phyloP scores from a whole-genome alignment of 805 yeast genomes.

The Lipomyces anomalus region DNA sequence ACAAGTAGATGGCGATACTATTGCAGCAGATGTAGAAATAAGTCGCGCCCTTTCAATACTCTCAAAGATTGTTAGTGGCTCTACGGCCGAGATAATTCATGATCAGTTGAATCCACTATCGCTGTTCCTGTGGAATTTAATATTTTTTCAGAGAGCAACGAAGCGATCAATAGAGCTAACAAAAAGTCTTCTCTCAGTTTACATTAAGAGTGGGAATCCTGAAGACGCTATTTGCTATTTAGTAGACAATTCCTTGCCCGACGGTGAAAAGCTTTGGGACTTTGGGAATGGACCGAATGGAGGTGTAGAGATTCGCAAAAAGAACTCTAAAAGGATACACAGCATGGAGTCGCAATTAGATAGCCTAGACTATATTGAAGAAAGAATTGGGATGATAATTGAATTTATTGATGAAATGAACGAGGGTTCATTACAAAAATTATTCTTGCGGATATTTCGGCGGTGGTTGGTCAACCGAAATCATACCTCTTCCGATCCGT shows the following conservation, averaged over 20 bases:
- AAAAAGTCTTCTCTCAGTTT: conserved; percentile 12
- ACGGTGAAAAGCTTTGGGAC: conserved; percentile 31
- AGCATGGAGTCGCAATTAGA: too few relatives aligned
- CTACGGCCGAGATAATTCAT: conserved; percentile 7
- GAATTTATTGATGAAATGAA: conserved; percentile 42
- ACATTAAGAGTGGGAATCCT: conserved; percentile 20
- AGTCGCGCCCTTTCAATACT: conserved; percentile 26
- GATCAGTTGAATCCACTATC: conserved; percentile 6
- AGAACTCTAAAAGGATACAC: too few relatives aligned
- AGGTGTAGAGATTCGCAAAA: conserved; percentile 27
- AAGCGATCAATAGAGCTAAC: conserved; percentile 15
- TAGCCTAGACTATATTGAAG: conserved; percentile 13
- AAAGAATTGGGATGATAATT: conserved; percentile 9
- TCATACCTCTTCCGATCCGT: conserved; percentile 16
- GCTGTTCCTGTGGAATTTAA: conserved; percentile 15
- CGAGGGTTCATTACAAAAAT: conserved; percentile 31
- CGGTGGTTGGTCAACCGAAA: conserved; percentile 48
- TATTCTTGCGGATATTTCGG: conserved; percentile 48
- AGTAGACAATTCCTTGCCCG: conserved; percentile 33
- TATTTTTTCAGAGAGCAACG: conserved; percentile 18
- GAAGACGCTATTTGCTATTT: conserved; percentile 34
- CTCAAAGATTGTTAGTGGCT: conserved; percentile 7
- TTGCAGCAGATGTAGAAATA: conserved; percentile 38
- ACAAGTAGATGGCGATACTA: not conserved
- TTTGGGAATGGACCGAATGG: conserved; percentile 28